Conservation (phyloP, 805 yeast genomes). For the Saccharomycopsis javanensis region DNA sequence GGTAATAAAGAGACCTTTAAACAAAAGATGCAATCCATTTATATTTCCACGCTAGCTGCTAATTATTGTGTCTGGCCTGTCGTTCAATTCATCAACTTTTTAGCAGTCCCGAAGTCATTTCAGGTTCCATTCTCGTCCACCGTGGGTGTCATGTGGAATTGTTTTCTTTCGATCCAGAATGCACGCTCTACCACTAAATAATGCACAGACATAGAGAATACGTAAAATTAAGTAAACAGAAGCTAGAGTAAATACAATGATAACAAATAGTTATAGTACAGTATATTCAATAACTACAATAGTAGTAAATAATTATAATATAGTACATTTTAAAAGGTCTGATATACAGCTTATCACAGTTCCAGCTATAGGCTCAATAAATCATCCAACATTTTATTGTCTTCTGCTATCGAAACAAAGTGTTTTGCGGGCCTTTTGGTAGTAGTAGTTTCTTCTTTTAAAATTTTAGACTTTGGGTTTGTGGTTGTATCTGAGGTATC, state of each 20-base stretch:
- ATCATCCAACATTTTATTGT: conserved; percentile 20
- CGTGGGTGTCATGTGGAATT: conserved; percentile 89
- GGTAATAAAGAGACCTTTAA: conserved; percentile 58
- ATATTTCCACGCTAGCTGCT: conserved; percentile 54
- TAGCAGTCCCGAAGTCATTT: conserved; percentile 54
- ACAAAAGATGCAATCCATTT: conserved; percentile 55
- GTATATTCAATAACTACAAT: too few relatives aligned
- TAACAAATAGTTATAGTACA: too few relatives aligned
- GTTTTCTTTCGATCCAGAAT: conserved; percentile 76
- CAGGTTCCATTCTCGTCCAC: conserved; percentile 90
- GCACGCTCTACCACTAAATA: conserved; percentile 30
- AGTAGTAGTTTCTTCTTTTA: background rate
- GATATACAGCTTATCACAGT: too few relatives aligned
- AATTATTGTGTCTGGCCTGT: conserved; percentile 77
- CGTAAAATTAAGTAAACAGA: background rate
- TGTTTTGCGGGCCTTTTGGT: background rate
- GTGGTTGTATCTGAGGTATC: background rate
- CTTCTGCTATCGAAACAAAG: background rate
- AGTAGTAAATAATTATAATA: too few relatives aligned
- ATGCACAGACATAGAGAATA: background rate
- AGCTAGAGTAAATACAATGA: too few relatives aligned
- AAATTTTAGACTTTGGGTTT: background rate
- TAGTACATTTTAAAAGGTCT: too few relatives aligned
- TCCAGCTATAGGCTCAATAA: conserved; percentile 17
- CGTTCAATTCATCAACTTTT: conserved; percentile 67